Conservation (phyloP, 2,329 filamentous ascomycete species). For the Paraphoma chrysanthemicola region DNA sequence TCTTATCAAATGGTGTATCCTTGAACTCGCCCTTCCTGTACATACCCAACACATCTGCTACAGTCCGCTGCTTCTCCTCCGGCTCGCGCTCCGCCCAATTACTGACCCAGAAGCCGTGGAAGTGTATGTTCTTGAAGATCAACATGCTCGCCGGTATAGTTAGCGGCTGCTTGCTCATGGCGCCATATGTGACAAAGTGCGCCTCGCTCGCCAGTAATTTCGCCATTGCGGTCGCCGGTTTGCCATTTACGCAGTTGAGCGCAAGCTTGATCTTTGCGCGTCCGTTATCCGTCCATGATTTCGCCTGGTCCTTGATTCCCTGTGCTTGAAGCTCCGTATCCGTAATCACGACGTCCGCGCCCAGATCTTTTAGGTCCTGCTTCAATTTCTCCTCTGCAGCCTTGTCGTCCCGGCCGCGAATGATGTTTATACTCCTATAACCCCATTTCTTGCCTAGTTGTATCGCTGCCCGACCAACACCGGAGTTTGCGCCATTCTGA, state of each 20-base stretch:
- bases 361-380: constrained; percentile 65
- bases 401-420: constrained; percentile 77
- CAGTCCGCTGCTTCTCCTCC: constrained; percentile 75
- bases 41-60: constrained; percentile 83
- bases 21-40: constrained; percentile 78
- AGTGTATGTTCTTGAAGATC: constrained; percentile 91
- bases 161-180: constrained; percentile 90
- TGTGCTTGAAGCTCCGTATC: constrained; percentile 66
- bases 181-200: constrained; percentile 90
- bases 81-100: constrained; percentile 82
- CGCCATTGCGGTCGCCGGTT: constrained; percentile 78
- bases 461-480: constrained; percentile 89
- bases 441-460: constrained; percentile 89
- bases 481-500: constrained; percentile 95
- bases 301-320: constrained; percentile 68
- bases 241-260: constrained; percentile 93
- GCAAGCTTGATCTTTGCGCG: constrained; percentile 77
- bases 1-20: constrained; percentile 81
- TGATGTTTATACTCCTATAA: constrained; percentile 86
- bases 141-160: constrained; percentile 80
- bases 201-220: constrained; percentile 72
- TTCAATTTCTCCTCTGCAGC: constrained; percentile 72
- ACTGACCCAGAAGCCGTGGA: constrained; percentile 95
- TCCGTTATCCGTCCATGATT: constrained; percentile 73
- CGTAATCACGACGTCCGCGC: constrained; percentile 69